These are phyloP conservation scores for Colletotrichum gloeosporioides DNA, from an alignment of 2,329 filamentous ascomycete species.

Conservation along the genomic window DNA sequence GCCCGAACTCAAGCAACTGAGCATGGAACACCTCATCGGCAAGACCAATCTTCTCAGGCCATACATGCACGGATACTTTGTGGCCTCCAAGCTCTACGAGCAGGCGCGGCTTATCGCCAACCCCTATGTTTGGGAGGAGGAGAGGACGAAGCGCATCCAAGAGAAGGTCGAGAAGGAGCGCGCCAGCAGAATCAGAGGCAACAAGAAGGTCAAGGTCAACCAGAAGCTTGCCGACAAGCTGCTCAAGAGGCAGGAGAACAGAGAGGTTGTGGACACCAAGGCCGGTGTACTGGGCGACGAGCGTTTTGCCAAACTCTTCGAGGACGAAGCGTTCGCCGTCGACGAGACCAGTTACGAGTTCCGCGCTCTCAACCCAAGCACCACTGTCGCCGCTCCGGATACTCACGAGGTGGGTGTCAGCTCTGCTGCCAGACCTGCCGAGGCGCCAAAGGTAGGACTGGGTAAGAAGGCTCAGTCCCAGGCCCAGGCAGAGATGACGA, in stretches of 20 bases:
- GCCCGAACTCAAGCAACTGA: slow-evolving; percentile 83
- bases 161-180: slow-evolving; percentile 97
- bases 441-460: slow-evolving; percentile 5
- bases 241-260: slow-evolving; percentile 68
- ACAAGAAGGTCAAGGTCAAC: slow-evolving; percentile 98
- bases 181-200: slow-evolving; percentile 91
- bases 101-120: slow-evolving; percentile 93
- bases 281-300: slow-evolving; percentile 79
- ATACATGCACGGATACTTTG: slow-evolving; percentile 99
- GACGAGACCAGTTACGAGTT: slow-evolving; percentile 92
- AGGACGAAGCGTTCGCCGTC: slow-evolving; percentile 90
- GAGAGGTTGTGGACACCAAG: slow-evolving; percentile 60
- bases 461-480: slow-evolving; percentile 7
- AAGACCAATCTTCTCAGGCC: slow-evolving; percentile 88
- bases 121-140: slow-evolving; percentile 92
- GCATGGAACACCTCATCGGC: slow-evolving; percentile 86
- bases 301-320: slow-evolving; percentile 88
- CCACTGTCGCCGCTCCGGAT: slow-evolving; percentile 37
- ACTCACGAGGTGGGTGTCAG: slow-evolving; percentile 18
- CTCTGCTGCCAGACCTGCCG: slow-evolving; percentile 1
- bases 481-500: slow-evolving; percentile 50
- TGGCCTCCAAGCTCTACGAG: slow-evolving; percentile 93
- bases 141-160: slow-evolving; percentile 87
- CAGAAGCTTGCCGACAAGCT: slow-evolving; percentile 78
- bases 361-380: slow-evolving; percentile 87